Evolutionary conservation across 164 flowering plant genomes (phyloP).

Genomic region (Stephania japonica): DNA sequence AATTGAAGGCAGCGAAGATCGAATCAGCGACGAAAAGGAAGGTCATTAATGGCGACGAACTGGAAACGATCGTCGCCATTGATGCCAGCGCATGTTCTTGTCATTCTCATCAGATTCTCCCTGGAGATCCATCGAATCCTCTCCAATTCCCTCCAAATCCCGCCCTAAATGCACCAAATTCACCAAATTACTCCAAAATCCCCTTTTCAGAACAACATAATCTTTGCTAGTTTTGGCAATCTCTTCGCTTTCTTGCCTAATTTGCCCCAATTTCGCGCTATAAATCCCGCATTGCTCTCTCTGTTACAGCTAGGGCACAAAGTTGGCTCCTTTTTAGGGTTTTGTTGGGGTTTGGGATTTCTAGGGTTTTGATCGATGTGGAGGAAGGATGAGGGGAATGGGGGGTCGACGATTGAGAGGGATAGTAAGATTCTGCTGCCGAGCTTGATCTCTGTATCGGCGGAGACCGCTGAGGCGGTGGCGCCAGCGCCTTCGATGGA

Average conservation of each 20-base stretch:
- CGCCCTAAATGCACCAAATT: neutral
- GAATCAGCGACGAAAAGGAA: neutral
- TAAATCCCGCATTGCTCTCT: neutral
- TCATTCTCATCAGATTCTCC: neutral
- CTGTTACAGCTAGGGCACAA: neutral
- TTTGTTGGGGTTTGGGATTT: neutral
- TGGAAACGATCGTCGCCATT: conserved; percentile 12
- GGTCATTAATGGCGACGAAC: conserved; percentile 8
- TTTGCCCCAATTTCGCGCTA: neutral
- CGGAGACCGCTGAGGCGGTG: neutral
- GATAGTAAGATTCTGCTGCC: conserved; percentile 2
- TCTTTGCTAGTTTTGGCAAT: conserved; percentile 3
- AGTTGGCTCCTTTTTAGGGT: neutral
- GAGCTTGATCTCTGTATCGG: conserved; percentile 13
- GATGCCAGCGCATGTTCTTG: neutral
- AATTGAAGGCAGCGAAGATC: neutral
- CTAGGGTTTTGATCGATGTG: conserved; percentile 18
- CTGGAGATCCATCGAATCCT: conserved; percentile 1
- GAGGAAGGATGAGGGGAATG: conserved; percentile 12
- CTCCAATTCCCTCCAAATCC: conserved; percentile 6
- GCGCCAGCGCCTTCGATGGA: conserved; percentile 4
- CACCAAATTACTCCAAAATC: too few relatives aligned
- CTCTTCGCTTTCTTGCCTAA: neutral
- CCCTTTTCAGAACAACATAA: neutral
- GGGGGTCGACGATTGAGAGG: neutral